phyloP scores from a whole-genome alignment of 257 asterid species.

The Nicotiana paniculata region DNA sequence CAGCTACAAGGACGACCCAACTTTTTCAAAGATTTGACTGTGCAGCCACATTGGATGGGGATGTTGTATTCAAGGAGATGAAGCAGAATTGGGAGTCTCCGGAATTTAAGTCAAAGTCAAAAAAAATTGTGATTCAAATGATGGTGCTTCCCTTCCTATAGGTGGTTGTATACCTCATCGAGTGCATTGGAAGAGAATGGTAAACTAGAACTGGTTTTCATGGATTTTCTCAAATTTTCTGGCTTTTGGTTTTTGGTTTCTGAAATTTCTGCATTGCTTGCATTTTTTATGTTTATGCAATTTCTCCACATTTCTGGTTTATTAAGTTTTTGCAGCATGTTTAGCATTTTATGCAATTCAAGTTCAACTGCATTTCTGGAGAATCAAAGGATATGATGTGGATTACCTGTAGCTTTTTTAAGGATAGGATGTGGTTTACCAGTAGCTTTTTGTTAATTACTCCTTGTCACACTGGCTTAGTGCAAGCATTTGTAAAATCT shows the following conservation, averaged over 20 bases:
- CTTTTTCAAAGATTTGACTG: background rate
- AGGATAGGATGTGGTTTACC: no score
- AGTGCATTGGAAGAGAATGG: background rate
- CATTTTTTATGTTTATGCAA: background rate
- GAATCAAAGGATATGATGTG: no score
- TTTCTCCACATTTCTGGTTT: background rate
- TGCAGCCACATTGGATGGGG: background rate
- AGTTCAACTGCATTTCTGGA: no score
- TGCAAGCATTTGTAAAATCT: no score
- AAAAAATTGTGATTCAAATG: background rate
- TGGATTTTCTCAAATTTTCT: background rate
- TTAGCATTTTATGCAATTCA: no score
- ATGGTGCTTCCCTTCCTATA: background rate
- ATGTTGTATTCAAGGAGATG: background rate
- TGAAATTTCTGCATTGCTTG: background rate
- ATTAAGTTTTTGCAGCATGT: no score
- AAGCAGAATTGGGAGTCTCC: background rate
- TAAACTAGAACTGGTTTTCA: background rate
- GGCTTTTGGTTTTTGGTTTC: background rate
- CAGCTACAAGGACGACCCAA: background rate
- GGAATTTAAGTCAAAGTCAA: background rate
- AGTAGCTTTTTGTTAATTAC: no score
- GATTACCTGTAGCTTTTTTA: no score
- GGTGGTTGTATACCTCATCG: background rate
- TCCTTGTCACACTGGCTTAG: no score